Evolutionary conservation across 177 flowering plant species (phyloP), one percentile per base, ranked within the genome.

Genomic region (Telopea speciosissima): DNA sequence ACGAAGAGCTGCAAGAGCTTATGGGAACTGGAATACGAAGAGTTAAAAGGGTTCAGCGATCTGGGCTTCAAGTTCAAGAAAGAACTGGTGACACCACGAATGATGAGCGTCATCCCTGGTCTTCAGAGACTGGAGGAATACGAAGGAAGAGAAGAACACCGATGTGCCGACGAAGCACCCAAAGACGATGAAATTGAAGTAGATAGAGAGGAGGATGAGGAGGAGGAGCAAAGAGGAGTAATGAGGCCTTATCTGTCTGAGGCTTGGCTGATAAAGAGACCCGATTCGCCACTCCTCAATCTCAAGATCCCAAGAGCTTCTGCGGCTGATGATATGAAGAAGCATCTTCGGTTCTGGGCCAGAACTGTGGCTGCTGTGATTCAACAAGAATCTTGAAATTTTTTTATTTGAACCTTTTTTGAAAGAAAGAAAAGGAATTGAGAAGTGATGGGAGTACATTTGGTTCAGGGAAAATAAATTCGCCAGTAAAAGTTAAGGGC

Each of bases 11-110:
- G 81, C 77, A 83, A 76, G 74, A 85, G 80, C 76, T 69, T 82
- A 36, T 17, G 56, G 26, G 90, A 89, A 67, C 82, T 89, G 6
- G 93, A 89, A 36, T 80, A 72, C 61, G 61, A 58, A 58, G 61
- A 58, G 61, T 7, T 62, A 23, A 66, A 25, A 40, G 28, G 11
- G 42, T 87, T 87, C 62, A 83, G 82, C 81, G 90, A 89, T 75
- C 74, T 89, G 4, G 93, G 93, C 0, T 89, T 89, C 75, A 65
- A 25, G 8, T 89, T 89, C 79, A 69, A 83, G 63, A 81, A 79
- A 73, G 85, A 81, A 17, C 59, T 76, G 13, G 16, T 85, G 24
- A 81, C 70, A 62, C 79, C 84, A 1, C 44, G 82, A 25, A 63
- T 25, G n/a, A 62, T 58, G 61, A 58, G 61, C 23, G 61, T 58